Base-by-base conservation (phyloP, 2,329 filamentous ascomycete genomes). In the Cordyceps farinosa region DNA sequence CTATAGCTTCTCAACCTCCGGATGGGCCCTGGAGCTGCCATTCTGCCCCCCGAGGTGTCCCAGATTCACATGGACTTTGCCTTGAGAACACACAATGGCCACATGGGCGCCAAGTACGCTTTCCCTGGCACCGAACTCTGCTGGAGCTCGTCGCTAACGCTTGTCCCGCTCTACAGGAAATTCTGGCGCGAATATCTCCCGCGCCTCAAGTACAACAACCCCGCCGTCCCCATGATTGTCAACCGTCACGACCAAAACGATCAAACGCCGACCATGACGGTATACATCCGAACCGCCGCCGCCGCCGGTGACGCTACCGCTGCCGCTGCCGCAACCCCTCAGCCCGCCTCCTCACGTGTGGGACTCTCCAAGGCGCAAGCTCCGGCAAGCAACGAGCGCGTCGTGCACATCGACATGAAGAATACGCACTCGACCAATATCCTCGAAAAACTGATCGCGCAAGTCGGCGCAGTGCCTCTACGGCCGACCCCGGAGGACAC, bases 121-220 rank as follows among this genome's bases (percentile, higher is more conserved):
- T 22, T 36, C 52, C 42, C 50, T 8, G 13, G 32, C 34, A 34
- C 36, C 69, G 64, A 60, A 55, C 62, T 68, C 56, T 27, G 22
- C 22, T 22, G 22, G 15, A 40, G 38, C 52, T 6, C 13, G 4
- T 38, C 27, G 27, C 53, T 30, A 61, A n/a, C 54, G 10, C 52
- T 72, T 74, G 9, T 34, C 52, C 30, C 36, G 17, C 29, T 36
- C 38, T 5, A 15, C 67, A 96, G 93, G 72, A 91, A 91, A 79
- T 97, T 99, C 84, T 97, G 92, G 91, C 87, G 85, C 67, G 81
- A 88, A 65, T 89, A 87, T 73, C 87, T 98, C 54, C 91, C 91
- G 29, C 87, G 91, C 63, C 82, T 99, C 68, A 97, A 99, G 82
- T 99, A 88, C 80, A 90, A 96, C 82, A 99, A 99, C 75, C 95